phyloP scores from a whole-genome alignment of 202 grass and related monocot species.

The Panicum hallii region DNA sequence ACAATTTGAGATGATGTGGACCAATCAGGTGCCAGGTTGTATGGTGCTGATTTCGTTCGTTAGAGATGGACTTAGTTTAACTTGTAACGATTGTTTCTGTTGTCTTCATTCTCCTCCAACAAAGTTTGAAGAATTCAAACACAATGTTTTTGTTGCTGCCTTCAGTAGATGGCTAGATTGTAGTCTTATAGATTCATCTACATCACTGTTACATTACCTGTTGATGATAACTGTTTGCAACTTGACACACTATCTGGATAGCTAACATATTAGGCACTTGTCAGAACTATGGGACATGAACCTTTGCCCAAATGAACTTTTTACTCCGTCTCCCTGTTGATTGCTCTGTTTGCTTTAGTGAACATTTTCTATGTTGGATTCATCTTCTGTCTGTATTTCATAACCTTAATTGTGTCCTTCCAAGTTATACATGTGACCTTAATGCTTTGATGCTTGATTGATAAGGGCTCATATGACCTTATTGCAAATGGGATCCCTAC shows the following conservation, averaged over 20 bases:
- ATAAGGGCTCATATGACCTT: slow-evolving; percentile 13
- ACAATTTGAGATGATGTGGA: no score
- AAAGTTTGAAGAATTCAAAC: slow-evolving; percentile 18
- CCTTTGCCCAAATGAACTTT: slow-evolving; percentile 7
- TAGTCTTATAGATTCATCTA: slow-evolving; percentile 18
- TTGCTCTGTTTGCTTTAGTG: background rate
- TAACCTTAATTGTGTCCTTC: slow-evolving; percentile 3
- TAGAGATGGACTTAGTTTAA: background rate
- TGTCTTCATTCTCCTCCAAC: background rate
- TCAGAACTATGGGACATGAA: background rate
- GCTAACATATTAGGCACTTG: slow-evolving; percentile 18
- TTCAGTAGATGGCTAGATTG: background rate
- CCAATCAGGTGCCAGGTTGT: no score
- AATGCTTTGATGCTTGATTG: slow-evolving; percentile 30
- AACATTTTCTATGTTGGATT: background rate
- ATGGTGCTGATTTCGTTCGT: no score
- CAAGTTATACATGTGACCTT: background rate
- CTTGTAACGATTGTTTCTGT: background rate
- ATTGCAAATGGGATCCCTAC: slow-evolving; percentile 17
- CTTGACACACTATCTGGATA: slow-evolving; percentile 6
- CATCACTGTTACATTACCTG: background rate
- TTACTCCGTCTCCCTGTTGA: background rate
- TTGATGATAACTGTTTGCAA: slow-evolving; percentile 8
- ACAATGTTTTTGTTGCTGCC: background rate
- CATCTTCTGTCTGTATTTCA: slow-evolving; percentile 10